phyloP scores from a whole-genome alignment of 2,329 filamentous ascomycete species.

The Hypomyces perniciosus region DNA sequence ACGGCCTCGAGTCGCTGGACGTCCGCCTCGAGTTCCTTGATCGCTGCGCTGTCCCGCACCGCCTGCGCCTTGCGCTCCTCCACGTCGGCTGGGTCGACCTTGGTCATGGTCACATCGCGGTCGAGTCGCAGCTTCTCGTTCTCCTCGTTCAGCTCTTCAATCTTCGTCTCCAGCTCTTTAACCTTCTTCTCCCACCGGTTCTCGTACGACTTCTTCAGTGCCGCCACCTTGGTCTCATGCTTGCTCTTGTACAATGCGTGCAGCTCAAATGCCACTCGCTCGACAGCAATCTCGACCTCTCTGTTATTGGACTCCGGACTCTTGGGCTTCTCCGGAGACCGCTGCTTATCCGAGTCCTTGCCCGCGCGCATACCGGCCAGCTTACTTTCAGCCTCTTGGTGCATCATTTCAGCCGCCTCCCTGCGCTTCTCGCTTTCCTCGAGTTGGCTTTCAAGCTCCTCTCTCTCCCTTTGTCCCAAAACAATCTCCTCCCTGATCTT shows the following conservation, averaged over 20 bases:
- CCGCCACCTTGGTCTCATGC: conserved; percentile 91
- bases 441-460: conserved; percentile 68
- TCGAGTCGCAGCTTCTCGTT: conserved; percentile 70
- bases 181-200: conserved; percentile 84
- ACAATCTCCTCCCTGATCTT: conserved; percentile 79
- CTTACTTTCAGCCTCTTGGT: conserved; percentile 69
- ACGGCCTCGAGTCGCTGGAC: conserved; percentile 71
- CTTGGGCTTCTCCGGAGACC: conserved; percentile 35
- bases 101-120: conserved; percentile 60
- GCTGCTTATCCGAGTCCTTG: conserved; percentile 37
- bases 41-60: conserved; percentile 59
- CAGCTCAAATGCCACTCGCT: conserved; percentile 89
- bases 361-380: conserved; percentile 67
- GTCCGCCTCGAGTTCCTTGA: conserved; percentile 65
- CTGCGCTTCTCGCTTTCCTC: conserved; percentile 71
- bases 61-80: conserved; percentile 53
- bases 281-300: conserved; percentile 79
- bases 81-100: conserved; percentile 41
- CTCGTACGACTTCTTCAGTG: conserved; percentile 80
- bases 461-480: conserved; percentile 70
- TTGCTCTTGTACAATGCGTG: conserved; percentile 94
- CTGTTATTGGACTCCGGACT: conserved; percentile 28
- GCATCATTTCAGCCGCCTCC: conserved; percentile 68
- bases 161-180: conserved; percentile 65
- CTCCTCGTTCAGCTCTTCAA: conserved; percentile 64